Evolutionary conservation across 768 basidiomycete genomes (phyloP).

Genomic region (Asterophora lycoperdoides): DNA sequence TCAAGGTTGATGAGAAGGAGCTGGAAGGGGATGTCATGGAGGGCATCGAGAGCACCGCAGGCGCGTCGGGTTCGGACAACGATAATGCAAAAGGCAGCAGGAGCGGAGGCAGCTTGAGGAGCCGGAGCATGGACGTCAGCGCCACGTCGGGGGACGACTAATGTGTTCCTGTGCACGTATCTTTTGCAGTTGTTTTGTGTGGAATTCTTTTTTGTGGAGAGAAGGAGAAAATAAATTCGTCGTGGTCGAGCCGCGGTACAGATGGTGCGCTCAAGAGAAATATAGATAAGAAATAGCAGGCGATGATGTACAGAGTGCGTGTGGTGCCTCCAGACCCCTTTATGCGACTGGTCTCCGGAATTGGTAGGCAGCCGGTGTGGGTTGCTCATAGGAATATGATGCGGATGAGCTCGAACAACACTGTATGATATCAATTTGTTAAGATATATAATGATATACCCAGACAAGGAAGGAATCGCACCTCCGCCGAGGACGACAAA

Average conservation of each 20-base stretch:
- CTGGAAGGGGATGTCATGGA: slow-evolving; percentile 80
- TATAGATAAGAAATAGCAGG: slow-evolving; percentile 9
- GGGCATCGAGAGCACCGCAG: slow-evolving; percentile 49
- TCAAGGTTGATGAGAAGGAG: slow-evolving; percentile 80
- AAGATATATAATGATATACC: not conserved
- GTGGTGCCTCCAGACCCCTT: slow-evolving; percentile 4
- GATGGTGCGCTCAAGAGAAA: slow-evolving; percentile 3
- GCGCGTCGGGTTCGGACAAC: slow-evolving; percentile 28
- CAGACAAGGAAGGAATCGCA: slow-evolving; percentile 28
- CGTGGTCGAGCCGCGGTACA: not conserved
- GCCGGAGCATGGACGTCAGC: slow-evolving; percentile 62
- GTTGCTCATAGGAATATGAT: slow-evolving; percentile 56
- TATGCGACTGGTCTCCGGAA: not conserved
- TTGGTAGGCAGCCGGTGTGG: not conserved
- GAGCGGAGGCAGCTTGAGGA: slow-evolving; percentile 40
- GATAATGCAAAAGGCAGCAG: slow-evolving; percentile 32
- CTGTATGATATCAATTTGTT: slow-evolving; percentile 31
- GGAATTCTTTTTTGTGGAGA: not conserved
- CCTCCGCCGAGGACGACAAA: slow-evolving; percentile 83
- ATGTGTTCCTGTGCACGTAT: slow-evolving; percentile 18
- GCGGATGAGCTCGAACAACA: slow-evolving; percentile 67
- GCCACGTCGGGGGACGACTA: slow-evolving; percentile 51
- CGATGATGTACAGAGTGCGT: slow-evolving; percentile 13
- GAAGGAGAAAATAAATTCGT: not conserved
- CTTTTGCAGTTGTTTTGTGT: not conserved